phyloP scores from a whole-genome alignment of 331 rosid genomes.

The Dryas integrifolia region DNA sequence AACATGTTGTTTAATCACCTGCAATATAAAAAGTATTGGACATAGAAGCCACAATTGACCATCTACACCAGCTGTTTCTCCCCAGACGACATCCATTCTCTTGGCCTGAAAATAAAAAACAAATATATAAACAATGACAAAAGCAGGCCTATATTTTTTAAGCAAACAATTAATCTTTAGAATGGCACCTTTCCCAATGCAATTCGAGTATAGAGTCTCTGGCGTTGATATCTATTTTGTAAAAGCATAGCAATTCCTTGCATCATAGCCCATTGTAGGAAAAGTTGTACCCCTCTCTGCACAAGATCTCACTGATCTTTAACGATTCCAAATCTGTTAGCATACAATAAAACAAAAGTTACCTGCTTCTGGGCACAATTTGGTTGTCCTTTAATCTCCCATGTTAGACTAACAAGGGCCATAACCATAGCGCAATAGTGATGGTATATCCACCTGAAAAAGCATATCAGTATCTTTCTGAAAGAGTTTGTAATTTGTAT shows the following conservation, averaged over 20 bases:
- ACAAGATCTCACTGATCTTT: conserved; percentile 23
- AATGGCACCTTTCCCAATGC: conserved; percentile 90
- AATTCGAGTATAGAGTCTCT: conserved; percentile 96
- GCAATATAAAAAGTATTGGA: conserved; percentile 85
- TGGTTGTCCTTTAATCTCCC: conserved; percentile 95
- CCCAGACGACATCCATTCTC: conserved; percentile 99
- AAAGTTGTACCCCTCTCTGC: conserved; percentile 96
- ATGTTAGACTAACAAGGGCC: conserved; percentile 99
- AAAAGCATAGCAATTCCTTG: conserved; percentile 98
- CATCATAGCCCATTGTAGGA: conserved; percentile 99
- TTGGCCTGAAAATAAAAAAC: conserved; percentile 68
- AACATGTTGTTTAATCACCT: conserved; percentile 50
- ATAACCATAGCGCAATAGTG: conserved; percentile 92
- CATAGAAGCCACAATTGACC: conserved; percentile 96
- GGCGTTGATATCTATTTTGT: conserved; percentile 98
- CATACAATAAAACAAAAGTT: conserved; percentile 4
- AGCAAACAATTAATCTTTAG: conserved; percentile 4
- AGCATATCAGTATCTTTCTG: conserved; percentile 17
- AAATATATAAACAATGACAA: conserved; percentile 15
- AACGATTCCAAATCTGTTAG: neutral
- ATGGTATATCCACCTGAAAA: conserved; percentile 97
- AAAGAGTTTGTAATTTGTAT: conserved; percentile 3
- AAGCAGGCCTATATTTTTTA: neutral
- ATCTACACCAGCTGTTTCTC: conserved; percentile 92
- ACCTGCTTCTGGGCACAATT: conserved; percentile 91